These are phyloP conservation scores for Antitrichia curtipendula DNA, from an alignment of 225 moss, liverwort and hornwort species.

Conservation along the genomic window DNA sequence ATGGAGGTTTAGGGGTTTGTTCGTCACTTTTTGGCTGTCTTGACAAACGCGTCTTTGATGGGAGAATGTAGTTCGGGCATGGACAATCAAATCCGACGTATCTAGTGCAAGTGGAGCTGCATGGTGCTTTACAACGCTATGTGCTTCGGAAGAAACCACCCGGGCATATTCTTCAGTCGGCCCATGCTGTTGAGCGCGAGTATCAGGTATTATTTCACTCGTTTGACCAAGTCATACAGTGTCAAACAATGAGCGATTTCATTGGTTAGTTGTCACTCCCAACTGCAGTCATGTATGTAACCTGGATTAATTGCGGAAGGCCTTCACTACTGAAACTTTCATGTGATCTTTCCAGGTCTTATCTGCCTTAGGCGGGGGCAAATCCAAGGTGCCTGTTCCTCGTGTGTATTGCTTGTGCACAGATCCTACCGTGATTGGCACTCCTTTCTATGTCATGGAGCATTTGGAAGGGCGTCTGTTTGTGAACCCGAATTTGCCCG, in stretches of 20 bases:
- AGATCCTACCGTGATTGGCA: conserved; percentile 74
- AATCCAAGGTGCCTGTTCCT: conserved; percentile 87
- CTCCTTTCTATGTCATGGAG: conserved; percentile 93
- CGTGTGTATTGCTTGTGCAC: conserved; percentile 71
- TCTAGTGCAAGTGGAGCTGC: conserved; percentile 42
- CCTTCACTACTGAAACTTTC: neutral
- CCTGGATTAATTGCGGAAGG: neutral
- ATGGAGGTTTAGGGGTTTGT: neutral
- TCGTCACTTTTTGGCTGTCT: neutral
- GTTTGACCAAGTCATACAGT: neutral
- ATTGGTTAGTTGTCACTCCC: neutral
- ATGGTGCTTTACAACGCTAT: conserved; percentile 36
- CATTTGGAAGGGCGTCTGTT: conserved; percentile 88
- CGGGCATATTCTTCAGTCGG: conserved; percentile 82
- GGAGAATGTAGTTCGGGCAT: conserved; percentile 72
- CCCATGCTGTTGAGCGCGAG: conserved; percentile 94
- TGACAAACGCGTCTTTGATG: neutral
- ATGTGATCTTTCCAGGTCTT: conserved; percentile 46
- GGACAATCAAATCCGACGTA: conserved; percentile 98
- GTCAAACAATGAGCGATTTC: neutral
- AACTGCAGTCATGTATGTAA: neutral
- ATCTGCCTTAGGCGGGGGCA: conserved; percentile 51
- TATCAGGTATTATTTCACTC: conserved; percentile 46
- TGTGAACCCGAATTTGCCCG: conserved; percentile 62
- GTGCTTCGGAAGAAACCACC: conserved; percentile 95